Base-by-base conservation (phyloP, 768 basidiomycete genomes). In the Leccinum barrowsii region DNA sequence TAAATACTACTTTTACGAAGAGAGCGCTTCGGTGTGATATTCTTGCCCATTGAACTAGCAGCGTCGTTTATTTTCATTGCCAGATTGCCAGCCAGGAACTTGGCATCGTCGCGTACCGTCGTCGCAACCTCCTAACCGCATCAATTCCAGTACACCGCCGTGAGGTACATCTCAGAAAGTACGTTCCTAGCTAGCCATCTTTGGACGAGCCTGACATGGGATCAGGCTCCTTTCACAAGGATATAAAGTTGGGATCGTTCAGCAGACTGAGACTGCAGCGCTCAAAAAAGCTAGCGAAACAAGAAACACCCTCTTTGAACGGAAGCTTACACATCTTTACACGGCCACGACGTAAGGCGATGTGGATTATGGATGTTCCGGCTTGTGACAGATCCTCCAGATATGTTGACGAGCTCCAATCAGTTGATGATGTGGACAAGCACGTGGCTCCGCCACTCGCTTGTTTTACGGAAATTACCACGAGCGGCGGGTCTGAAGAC, bases 181-280 rank as follows among this genome's bases (percentile, higher is more conserved):
- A 60, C 58, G 78, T 32, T 19, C 28, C 32, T 50, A 32, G 11
- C 21, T 21, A n/a, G 5, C n/a, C 15, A 17, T 4, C 24, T 28
- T 21, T 19, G 7, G 4, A 19, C 8, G 1, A 32, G 5, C 42
- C 55, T 63, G 4, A 63, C 22, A 21, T 7, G 26, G 17, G 24
- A 44, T 12, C 30, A 87, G 92, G 60, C 77, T 95, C 15, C 77
- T 95, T 28, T 84, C 89, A 5, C 82, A 82, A 58, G 93, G 92
- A 0, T 78, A 92, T 69, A 87, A 89, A 71, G 92, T 94, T 37
- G 93, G 94, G 2, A 81, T 95, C 28, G 86, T 93, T 2, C 78
- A 84, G 22, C 94, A 95, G 68, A 82, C 80, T 1, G 93, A 95
- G 73, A 94, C 94, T 0, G 90, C 93, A 17, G 93, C 93, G 0